phyloP scores from a whole-genome alignment of 257 asterid genomes.

The Pogostemon cablin region DNA sequence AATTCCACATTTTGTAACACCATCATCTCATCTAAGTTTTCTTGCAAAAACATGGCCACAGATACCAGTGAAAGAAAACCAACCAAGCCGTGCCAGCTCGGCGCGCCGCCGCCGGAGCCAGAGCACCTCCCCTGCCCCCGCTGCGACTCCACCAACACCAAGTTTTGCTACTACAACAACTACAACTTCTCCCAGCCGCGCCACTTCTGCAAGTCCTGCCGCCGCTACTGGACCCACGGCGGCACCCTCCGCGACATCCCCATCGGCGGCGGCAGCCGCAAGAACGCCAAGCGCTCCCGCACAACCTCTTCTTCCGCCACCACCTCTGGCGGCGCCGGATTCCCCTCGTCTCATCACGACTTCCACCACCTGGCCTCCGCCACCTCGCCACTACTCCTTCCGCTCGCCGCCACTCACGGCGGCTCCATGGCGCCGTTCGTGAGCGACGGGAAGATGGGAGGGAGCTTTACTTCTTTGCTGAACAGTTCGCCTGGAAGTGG shows the following conservation, averaged over 20 bases:
- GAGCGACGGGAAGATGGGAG: constrained; percentile 45
- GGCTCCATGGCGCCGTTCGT: constrained; percentile 19
- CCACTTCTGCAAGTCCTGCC: constrained; percentile 93
- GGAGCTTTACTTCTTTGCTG: constrained; percentile 76
- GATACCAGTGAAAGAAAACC: constrained; percentile 48
- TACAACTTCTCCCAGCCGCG: constrained; percentile 94
- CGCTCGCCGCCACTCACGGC: constrained; percentile 43
- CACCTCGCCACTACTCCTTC: constrained; percentile 46
- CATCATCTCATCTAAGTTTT: neutral
- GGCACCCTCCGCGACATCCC: constrained; percentile 96
- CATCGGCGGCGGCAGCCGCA: constrained; percentile 90
- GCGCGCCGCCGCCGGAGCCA: constrained; percentile 77
- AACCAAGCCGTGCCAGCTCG: constrained; percentile 43
- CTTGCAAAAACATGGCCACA: constrained; percentile 49
- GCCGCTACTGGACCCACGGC: constrained; percentile 99
- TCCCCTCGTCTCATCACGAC: constrained; percentile 38
- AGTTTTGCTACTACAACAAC: constrained; percentile 96
- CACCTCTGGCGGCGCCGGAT: neutral
- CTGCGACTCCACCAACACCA: constrained; percentile 89
- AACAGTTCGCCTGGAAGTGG: constrained; percentile 56
- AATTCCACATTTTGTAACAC: neutral
- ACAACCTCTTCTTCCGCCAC: constrained; percentile 28
- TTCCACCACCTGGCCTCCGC: constrained; percentile 54
- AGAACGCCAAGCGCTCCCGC: constrained; percentile 86
- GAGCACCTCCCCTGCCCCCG: constrained; percentile 96